phyloP scores from a whole-genome alignment of 495 filamentous ascomycete genomes.

The Penicillium ochrochloron region DNA sequence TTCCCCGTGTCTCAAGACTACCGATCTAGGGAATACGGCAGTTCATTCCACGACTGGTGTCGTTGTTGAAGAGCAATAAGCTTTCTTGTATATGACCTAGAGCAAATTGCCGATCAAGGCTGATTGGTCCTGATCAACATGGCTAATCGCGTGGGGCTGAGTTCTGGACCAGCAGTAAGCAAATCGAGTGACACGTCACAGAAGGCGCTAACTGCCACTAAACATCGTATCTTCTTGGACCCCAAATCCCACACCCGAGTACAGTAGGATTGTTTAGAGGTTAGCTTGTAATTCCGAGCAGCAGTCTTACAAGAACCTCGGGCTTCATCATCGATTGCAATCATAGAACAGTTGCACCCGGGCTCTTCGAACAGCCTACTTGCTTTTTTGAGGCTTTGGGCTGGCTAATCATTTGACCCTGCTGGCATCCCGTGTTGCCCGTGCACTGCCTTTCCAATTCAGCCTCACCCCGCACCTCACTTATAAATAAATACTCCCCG shows the following conservation, averaged over 20 bases:
- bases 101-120: background rate
- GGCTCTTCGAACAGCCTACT: background rate
- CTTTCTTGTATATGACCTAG: background rate
- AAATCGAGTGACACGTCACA: conserved; percentile 6
- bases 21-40: background rate
- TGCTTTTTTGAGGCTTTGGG: background rate
- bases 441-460: background rate
- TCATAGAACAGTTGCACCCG: background rate
- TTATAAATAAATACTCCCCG: background rate
- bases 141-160: conserved; percentile 2
- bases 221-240: no score
- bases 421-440: background rate
- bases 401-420: background rate
- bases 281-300: background rate
- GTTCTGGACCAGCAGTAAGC: background rate
- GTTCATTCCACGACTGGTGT: background rate
- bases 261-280: background rate
- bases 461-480: conserved; percentile 9
- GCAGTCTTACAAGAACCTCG: no score
- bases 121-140: background rate
- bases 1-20: background rate
- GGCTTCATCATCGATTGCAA: background rate
- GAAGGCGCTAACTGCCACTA: background rate
- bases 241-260: background rate
- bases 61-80: background rate